Conservation (phyloP, 2,329 filamentous ascomycete genomes). For the Cladobotryum mycophilum region DNA sequence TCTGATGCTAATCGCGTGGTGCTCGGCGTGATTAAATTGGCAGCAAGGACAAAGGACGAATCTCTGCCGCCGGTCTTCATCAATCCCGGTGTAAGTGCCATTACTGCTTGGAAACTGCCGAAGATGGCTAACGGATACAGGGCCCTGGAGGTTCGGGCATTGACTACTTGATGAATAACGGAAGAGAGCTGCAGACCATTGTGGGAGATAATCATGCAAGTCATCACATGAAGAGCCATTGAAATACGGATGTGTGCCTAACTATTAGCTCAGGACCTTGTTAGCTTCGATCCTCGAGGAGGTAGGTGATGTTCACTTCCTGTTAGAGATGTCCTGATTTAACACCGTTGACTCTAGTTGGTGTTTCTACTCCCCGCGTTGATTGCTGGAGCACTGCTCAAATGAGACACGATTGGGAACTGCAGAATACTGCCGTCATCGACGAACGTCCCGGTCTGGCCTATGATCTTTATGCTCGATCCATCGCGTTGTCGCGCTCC, state of each 20-base stretch:
- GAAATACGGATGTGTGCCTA: background rate
- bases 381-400: slow-evolving; percentile 44
- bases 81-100: slow-evolving; percentile 27
- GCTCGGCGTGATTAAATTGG: slow-evolving; percentile 26
- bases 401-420: slow-evolving; percentile 34
- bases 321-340: background rate
- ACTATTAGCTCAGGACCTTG: slow-evolving; percentile 32
- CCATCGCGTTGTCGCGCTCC: slow-evolving; percentile 33
- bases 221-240: background rate
- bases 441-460: slow-evolving; percentile 42
- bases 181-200: slow-evolving; percentile 34
- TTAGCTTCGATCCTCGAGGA: slow-evolving; percentile 47
- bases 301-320: slow-evolving; percentile 19
- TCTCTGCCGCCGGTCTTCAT: slow-evolving; percentile 27
- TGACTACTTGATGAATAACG: slow-evolving; percentile 25
- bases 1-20: slow-evolving; percentile 22
- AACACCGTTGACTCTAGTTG: slow-evolving; percentile 25
- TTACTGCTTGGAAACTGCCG: background rate
- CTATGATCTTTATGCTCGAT: slow-evolving; percentile 39
- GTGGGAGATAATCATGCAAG: slow-evolving; percentile 41
- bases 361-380: slow-evolving; percentile 42
- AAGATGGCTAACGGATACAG: slow-evolving; percentile 15
- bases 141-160: slow-evolving; percentile 46
- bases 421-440: slow-evolving; percentile 38
- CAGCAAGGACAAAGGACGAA: slow-evolving; percentile 23